Conservation (phyloP, 139 green algal species). For the Yamagishiella unicocca region DNA sequence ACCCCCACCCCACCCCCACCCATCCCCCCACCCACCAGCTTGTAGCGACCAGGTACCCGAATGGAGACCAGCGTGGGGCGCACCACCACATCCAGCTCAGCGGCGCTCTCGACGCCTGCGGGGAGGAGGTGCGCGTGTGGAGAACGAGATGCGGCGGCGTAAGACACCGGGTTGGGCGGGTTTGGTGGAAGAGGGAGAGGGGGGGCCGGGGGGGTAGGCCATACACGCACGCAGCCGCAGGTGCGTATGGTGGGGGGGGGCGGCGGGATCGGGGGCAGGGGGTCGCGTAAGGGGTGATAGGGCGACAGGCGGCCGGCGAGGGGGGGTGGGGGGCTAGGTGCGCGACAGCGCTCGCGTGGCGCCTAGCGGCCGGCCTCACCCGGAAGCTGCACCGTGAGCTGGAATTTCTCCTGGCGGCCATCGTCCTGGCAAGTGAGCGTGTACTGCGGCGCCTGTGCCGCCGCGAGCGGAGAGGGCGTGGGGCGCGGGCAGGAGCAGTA, state of each 20-base stretch:
- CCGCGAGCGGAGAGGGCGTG: not conserved
- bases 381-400: constrained; percentile 30
- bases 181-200: not conserved
- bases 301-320: not conserved
- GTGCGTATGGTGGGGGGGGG: not conserved
- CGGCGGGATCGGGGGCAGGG: not conserved
- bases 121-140: not conserved
- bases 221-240: not conserved
- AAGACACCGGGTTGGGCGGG: not conserved
- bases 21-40: constrained; percentile 5
- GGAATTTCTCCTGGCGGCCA: constrained; percentile 22
- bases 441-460: constrained; percentile 10
- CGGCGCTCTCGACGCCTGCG: constrained; percentile 29
- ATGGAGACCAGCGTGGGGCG: not conserved
- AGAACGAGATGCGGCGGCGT: not conserved
- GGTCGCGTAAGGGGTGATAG: not conserved
- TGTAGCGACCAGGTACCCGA: constrained; percentile 17
- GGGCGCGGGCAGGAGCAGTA: not conserved
- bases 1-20: too few relatives aligned
- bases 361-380: not conserved
- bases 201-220: too few relatives aligned
- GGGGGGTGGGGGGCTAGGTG: not conserved
- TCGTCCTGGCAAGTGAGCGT: constrained; percentile 29
- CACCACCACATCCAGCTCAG: constrained; percentile 2
- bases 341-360: not conserved